Conservation (phyloP, 306 rosid genomes). For the Fagus crenata region DNA sequence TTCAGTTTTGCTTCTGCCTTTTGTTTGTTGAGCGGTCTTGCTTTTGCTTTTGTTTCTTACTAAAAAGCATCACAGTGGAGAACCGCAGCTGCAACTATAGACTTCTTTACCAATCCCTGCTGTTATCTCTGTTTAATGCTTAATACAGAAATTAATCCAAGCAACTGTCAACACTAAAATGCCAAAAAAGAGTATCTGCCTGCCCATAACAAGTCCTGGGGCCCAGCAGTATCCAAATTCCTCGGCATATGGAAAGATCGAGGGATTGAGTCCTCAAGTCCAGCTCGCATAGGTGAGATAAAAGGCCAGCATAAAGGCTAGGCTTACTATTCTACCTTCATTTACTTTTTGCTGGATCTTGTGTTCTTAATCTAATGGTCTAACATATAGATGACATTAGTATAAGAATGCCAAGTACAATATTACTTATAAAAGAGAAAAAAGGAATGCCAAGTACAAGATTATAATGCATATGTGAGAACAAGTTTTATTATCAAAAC, state of each 20-base stretch:
- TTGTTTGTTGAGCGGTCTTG: no score
- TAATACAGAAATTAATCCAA: neutral
- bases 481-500: conserved; percentile 5
- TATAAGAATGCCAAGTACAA: neutral
- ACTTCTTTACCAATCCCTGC: neutral
- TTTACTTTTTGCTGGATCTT: neutral
- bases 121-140: neutral
- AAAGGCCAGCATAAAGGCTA: neutral
- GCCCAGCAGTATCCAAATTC: neutral
- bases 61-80: no score
- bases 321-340: neutral
- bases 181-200: neutral
- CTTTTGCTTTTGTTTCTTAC: no score
- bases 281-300: neutral
- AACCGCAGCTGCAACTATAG: neutral
- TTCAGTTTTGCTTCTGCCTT: no score
- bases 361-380: neutral
- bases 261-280: neutral
- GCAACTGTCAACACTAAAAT: neutral
- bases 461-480: neutral
- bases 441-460: neutral
- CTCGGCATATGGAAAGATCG: neutral
- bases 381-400: neutral
- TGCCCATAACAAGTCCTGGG: neutral
- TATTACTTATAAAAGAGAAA: neutral